Conservation (phyloP, 2,329 filamentous ascomycete species). For the Colletotrichum camelliae region DNA sequence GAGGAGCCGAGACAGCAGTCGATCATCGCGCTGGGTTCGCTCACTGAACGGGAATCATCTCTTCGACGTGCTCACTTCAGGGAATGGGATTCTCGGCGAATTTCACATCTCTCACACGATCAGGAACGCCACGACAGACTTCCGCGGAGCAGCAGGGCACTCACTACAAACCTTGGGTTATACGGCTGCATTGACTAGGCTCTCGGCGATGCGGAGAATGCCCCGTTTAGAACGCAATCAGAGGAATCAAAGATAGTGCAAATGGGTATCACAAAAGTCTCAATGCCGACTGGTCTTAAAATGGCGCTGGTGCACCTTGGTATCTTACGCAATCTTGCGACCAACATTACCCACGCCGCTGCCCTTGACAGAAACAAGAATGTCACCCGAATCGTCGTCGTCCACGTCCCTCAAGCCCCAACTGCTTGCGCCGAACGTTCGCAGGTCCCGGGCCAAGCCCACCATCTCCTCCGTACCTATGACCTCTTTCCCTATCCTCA, state of each 20-base stretch:
- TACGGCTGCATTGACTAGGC: conserved; percentile 54
- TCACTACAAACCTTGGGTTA: conserved; percentile 61
- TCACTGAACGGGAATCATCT: conserved; percentile 38
- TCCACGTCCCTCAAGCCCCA: conserved; percentile 86
- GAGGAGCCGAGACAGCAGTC: conserved; percentile 20
- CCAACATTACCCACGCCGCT: conserved; percentile 94
- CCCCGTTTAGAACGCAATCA: conserved; percentile 19
- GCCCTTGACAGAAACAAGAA: conserved; percentile 91
- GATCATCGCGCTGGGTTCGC: conserved; percentile 21
- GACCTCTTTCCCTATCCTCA: conserved; percentile 82
- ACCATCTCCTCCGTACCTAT: conserved; percentile 82
- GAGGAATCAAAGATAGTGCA: conserved; percentile 15
- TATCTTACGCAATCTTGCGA: conserved; percentile 74
- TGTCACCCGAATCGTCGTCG: conserved; percentile 70
- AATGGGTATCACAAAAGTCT: background rate
- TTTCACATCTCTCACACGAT: conserved; percentile 59
- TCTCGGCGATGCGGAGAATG: conserved; percentile 20
- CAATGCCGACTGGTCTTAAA: conserved; percentile 7
- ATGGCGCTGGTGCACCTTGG: conserved; percentile 17
- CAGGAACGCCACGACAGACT: conserved; percentile 50
- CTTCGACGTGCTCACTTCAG: conserved; percentile 57
- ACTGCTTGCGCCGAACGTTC: conserved; percentile 85
- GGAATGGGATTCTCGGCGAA: conserved; percentile 58
- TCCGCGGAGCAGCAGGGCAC: conserved; percentile 53
- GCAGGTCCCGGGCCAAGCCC: conserved; percentile 81